Evolutionary conservation across 768 basidiomycete species (phyloP).

Genomic region (Amanita phalloides): DNA sequence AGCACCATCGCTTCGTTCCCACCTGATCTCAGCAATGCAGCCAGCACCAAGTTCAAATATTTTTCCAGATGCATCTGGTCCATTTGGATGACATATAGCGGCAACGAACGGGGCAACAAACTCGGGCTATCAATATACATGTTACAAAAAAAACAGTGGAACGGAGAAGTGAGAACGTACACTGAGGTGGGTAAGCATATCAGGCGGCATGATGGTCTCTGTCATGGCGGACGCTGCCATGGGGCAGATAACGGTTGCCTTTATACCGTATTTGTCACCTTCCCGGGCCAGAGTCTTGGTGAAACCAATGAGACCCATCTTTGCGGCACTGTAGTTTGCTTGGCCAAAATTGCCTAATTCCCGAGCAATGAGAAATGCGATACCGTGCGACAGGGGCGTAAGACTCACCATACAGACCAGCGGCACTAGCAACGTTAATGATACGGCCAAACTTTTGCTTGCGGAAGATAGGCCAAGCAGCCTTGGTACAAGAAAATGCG

Average conservation of each 20-base stretch:
- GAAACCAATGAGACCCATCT: slow-evolving; percentile 91
- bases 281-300: slow-evolving; percentile 90
- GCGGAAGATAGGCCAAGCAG: slow-evolving; percentile 92
- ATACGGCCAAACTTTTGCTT: slow-evolving; percentile 93
- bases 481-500: slow-evolving; percentile 85
- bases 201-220: slow-evolving; percentile 88
- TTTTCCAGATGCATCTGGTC: slow-evolving; percentile 66
- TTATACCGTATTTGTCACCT: slow-evolving; percentile 87
- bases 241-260: slow-evolving; percentile 80
- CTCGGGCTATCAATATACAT: slow-evolving; percentile 48
- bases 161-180: slow-evolving; percentile 22
- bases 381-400: not conserved
- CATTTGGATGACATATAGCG: slow-evolving; percentile 79
- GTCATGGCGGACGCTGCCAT: slow-evolving; percentile 97
- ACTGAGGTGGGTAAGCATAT: slow-evolving; percentile 82
- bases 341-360: slow-evolving; percentile 84
- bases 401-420: slow-evolving; percentile 76
- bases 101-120: slow-evolving; percentile 89
- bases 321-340: slow-evolving; percentile 95
- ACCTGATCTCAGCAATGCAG: slow-evolving; percentile 83
- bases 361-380: not conserved
- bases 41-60: slow-evolving; percentile 93
- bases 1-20: slow-evolving; percentile 82
- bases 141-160: not conserved
- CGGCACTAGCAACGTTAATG: slow-evolving; percentile 91